phyloP scores from a whole-genome alignment of 768 basidiomycete species.

The Russula sp. region DNA sequence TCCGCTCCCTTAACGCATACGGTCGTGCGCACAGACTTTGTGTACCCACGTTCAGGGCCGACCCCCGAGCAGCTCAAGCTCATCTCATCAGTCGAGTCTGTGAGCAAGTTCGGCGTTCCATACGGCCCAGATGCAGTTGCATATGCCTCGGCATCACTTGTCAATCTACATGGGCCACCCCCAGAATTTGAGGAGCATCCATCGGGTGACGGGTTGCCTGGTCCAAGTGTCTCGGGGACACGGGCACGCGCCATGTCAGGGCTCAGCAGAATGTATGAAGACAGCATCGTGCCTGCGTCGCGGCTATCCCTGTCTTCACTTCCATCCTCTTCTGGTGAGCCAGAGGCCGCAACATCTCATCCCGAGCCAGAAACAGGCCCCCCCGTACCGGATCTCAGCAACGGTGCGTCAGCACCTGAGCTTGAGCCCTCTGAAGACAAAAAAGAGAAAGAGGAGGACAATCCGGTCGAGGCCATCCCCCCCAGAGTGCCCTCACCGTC shows the following conservation, averaged over 20 bases:
- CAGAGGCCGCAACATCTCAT: not conserved
- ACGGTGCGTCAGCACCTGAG: not conserved
- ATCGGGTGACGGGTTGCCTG: conserved; percentile 14
- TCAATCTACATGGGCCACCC: conserved; percentile 37
- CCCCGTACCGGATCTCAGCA: not conserved
- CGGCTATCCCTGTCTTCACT: not conserved
- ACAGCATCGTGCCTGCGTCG: not conserved
- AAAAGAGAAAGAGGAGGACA: not conserved
- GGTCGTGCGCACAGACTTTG: conserved; percentile 59
- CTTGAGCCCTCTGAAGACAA: not conserved
- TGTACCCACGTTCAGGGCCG: conserved; percentile 54
- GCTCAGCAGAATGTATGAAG: conserved; percentile 3
- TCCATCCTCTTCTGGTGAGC: not conserved
- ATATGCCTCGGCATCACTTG: conserved; percentile 42
- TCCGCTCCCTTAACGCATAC: conserved; percentile 74
- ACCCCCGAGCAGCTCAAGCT: conserved; percentile 60
- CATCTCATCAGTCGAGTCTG: conserved; percentile 58
- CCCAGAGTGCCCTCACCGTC: conserved; percentile 4
- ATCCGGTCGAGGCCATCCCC: not conserved
- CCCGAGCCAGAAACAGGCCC: not conserved
- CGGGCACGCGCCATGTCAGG: conserved; percentile 4
- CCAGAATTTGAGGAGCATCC: conserved; percentile 41
- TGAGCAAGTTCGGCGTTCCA: conserved; percentile 66
- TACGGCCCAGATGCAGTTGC: conserved; percentile 70
- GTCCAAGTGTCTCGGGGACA: not conserved